Conservation (phyloP, 2,329 filamentous ascomycete genomes). For the Orbilia oligospora region DNA sequence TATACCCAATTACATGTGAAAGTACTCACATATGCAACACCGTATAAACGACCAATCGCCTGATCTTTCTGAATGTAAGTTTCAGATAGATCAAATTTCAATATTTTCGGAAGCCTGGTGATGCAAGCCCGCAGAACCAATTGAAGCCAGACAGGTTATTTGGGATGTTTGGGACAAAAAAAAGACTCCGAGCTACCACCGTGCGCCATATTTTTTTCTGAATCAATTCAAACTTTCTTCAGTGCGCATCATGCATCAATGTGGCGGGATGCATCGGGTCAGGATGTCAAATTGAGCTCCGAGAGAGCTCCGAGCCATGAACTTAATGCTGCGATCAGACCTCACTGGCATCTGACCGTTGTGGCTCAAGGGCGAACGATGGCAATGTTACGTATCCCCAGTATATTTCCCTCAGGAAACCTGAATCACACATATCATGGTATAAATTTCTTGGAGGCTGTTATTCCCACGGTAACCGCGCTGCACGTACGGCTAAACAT, state of each 20-base stretch:
- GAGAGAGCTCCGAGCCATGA: constrained; percentile 11
- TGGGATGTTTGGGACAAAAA: background rate
- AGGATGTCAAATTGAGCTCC: background rate
- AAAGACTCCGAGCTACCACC: background rate
- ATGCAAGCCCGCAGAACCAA: background rate
- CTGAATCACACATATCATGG: background rate
- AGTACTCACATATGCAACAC: constrained; percentile 23
- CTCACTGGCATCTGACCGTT: constrained; percentile 14
- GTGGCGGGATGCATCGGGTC: background rate
- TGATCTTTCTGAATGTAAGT: background rate
- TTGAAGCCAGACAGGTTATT: constrained; percentile 16
- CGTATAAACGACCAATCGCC: constrained; percentile 12
- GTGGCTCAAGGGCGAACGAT: background rate
- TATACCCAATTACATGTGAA: constrained; percentile 16
- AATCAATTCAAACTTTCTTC: background rate
- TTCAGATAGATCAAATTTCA: constrained; percentile 6
- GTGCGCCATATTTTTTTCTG: background rate
- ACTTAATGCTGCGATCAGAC: constrained; percentile 23
- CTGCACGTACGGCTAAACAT: constrained; percentile 1
- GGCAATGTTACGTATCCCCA: background rate
- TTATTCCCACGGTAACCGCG: constrained; percentile 20
- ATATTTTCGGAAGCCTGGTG: background rate
- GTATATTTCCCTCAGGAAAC: background rate
- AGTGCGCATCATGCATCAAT: background rate
- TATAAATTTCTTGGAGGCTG: background rate